These are phyloP conservation scores for Penicillium concentricum DNA, from an alignment of 2,329 filamentous ascomycete species.

Conservation along the genomic window DNA sequence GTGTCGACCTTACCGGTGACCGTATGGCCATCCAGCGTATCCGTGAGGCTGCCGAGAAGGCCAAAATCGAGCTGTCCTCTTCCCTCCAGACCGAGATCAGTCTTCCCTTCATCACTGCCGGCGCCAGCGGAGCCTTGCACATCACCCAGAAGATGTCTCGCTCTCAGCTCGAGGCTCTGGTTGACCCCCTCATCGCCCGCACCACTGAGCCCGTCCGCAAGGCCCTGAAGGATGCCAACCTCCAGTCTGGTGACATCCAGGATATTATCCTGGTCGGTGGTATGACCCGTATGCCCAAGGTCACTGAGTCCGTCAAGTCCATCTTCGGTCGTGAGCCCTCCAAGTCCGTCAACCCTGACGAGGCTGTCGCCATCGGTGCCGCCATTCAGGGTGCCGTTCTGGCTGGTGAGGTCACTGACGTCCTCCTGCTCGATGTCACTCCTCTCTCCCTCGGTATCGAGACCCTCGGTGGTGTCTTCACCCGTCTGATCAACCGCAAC, in stretches of 20 bases:
- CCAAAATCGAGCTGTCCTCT: slow-evolving; percentile 97
- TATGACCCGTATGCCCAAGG: slow-evolving; percentile 99
- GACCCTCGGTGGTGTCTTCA: slow-evolving; percentile 97
- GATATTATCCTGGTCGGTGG: slow-evolving; percentile 97
- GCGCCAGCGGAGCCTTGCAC: slow-evolving; percentile 94
- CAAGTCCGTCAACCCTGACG: slow-evolving; percentile 98
- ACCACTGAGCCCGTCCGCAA: slow-evolving; percentile 94
- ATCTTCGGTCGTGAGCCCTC: slow-evolving; percentile 95
- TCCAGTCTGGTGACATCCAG: slow-evolving; percentile 90
- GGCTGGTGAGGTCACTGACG: slow-evolving; percentile 93
- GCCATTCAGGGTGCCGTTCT: slow-evolving; percentile 96
- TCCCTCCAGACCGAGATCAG: slow-evolving; percentile 96
- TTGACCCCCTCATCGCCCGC: slow-evolving; percentile 81
- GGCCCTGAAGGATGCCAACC: slow-evolving; percentile 91
- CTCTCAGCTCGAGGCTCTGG: slow-evolving; percentile 87
- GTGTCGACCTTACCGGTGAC: slow-evolving; percentile 84
- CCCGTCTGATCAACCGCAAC: slow-evolving; percentile 97
- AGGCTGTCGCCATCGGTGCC: slow-evolving; percentile 96
- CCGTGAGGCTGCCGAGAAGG: slow-evolving; percentile 97
- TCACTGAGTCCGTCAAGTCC: slow-evolving; percentile 90
- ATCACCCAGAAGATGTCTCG: slow-evolving; percentile 95
- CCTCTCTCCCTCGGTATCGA: slow-evolving; percentile 97
- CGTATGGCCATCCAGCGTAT: slow-evolving; percentile 99
- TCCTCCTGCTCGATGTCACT: slow-evolving; percentile 92
- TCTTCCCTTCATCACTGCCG: slow-evolving; percentile 97